Evolutionary conservation across 2,329 filamentous ascomycete genomes (phyloP), one percentile per base, ranked within the genome.

Genomic region (Cladosporium sp.): DNA sequence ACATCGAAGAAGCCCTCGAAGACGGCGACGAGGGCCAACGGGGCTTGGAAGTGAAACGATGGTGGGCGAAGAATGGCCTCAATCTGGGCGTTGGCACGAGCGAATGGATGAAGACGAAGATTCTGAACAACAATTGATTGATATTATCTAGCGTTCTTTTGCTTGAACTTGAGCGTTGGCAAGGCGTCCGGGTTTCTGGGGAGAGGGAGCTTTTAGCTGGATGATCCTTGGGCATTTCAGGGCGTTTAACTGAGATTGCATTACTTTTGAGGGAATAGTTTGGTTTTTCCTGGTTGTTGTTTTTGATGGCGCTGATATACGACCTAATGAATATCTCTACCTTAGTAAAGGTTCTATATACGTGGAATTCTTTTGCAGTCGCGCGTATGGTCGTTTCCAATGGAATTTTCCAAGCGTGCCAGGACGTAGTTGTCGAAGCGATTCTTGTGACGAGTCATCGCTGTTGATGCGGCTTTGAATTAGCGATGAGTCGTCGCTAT

Each of bases 1-100:
- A 96, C 73, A 94, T 97, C 61, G 92, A 97, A 72, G 93, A 97
- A 75, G 92, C 92, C 0, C 80, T 97, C 39, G 92, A 97, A 72
- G 92, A 96, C 71, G 90, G 90, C 20, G 84, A 93, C 3, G 84
- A 84, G 38, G 84, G 80, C 1, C 74, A 79, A 4, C 86, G 88
- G 57, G 88, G 91, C 62, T 84, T 86, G 64, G 82, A 83, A 38
- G 90, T 96, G 17, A 80, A 90, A 59, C 80, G 82, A 63, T 97
- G 93, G 93, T 97, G 93, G 93, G 88, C 89, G 22, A 78, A 81
- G 64, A 93, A 94, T 66, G 91, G 90, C 0, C 76, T 95, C 62
- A 93, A 94, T 69, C 74, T 95, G 55, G 89, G 90, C 1, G 80
- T 94, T 40, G 87, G 88, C 3, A 93, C 90, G 40, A 91, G 89